Base-by-base conservation (phyloP, 257 asterid species). In the Solanum raphanifolium region DNA sequence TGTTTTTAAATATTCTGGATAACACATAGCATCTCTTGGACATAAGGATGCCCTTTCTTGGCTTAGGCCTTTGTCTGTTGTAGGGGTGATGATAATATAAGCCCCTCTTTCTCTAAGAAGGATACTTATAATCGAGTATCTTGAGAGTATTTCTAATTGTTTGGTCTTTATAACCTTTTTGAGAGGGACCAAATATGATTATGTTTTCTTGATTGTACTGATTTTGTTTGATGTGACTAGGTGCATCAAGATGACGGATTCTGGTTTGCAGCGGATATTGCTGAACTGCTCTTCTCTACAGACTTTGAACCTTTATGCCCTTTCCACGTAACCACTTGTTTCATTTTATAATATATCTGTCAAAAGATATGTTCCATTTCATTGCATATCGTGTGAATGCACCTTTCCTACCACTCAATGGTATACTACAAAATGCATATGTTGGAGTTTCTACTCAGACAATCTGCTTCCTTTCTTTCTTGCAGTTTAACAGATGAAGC, bases 291-390 rank as follows among this genome's bases (percentile, higher is more conserved):
- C 93, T 84, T 91, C 93, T 65, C 98, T 96, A 76, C 93, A 87
- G 87, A 93, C 93, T 92, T 92, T 97, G 94, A 97, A 97, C 92
- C 98, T 97, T 82, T 95, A 97, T 43, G 99, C 99, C 83, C 98
- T 97, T 89, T 97, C 99, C 62, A 92, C 96, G 99, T 97, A 90
- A 43, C 52, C 29, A 29, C 83, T 62, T 73, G 39, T 83, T 83
- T 27, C 58, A 25, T n/a, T 62, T 62, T 72, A 39, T 48, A 2
- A 38, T 29, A 55, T 13, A 10, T 6, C 52, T 34, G 18, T 69
- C 72, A 36, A 46, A 62, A 83, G 79, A 32, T 29, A 36, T 79
- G 69, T 85, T 11, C 43, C 68, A 12, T 27, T 69, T 79, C 55
- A 79, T 25, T 41, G 36, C 55, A 41, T 43, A 29, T 79, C 36